Evolutionary conservation across 2,329 filamentous ascomycete species (phyloP).

Genomic region (Trichoderma citrinoviride): DNA sequence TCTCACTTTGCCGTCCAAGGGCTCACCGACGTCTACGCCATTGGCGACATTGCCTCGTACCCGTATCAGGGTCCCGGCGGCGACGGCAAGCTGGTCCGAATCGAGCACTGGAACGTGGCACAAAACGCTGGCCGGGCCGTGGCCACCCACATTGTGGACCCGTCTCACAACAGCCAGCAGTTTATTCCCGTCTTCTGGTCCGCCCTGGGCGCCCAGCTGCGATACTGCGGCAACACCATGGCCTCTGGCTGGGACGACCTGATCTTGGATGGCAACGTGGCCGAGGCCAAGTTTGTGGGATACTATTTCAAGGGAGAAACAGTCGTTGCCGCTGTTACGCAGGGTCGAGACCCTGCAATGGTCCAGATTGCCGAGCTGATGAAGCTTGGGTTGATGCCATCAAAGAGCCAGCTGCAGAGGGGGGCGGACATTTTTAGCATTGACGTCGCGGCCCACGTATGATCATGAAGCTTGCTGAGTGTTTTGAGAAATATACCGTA

Average conservation of each 20-base stretch:
- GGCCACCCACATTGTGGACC: conserved; percentile 71
- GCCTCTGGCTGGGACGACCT: conserved; percentile 77
- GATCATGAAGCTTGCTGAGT: not conserved
- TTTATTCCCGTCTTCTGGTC: conserved; percentile 99
- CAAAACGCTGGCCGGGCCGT: conserved; percentile 85
- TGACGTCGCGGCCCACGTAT: not conserved
- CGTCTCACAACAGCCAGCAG: conserved; percentile 55
- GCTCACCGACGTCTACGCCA: conserved; percentile 80
- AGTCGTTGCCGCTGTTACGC: conserved; percentile 85
- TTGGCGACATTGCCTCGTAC: conserved; percentile 93
- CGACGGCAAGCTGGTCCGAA: conserved; percentile 69
- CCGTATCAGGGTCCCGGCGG: conserved; percentile 90
- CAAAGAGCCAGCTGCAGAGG: conserved; percentile 70
- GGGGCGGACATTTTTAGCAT: conserved; percentile 47
- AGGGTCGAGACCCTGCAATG: conserved; percentile 88
- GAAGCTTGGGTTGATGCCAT: conserved; percentile 76
- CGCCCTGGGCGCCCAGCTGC: conserved; percentile 80
- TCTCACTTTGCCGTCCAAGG: conserved; percentile 74
- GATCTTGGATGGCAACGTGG: conserved; percentile 72
- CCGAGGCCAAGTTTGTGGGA: conserved; percentile 78
- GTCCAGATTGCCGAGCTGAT: conserved; percentile 80
- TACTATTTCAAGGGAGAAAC: conserved; percentile 86
- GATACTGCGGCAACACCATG: conserved; percentile 85
- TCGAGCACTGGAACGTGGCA: conserved; percentile 98
- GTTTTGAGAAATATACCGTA: not conserved